These are phyloP conservation scores for Yamadazyma sp. DNA, from an alignment of 1,139 yeast genomes.

Conservation along the genomic window DNA sequence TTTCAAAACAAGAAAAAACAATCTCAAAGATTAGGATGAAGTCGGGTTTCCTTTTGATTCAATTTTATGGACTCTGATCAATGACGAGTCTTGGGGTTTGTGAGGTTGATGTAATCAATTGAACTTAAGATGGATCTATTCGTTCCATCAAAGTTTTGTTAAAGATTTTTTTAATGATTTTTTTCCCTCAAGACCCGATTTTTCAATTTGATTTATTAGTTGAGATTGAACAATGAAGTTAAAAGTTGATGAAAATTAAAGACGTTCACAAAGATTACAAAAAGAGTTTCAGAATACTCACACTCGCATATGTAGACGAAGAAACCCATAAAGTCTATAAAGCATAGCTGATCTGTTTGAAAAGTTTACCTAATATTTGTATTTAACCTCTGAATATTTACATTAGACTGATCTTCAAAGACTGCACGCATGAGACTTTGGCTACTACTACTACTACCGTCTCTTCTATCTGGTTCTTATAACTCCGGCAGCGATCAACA, in stretches of 20 bases:
- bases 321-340: too few species aligned
- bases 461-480: slow-evolving; percentile 76
- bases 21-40: background rate
- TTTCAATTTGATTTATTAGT: too few species aligned
- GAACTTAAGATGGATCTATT: background rate
- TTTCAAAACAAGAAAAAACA: too few species aligned
- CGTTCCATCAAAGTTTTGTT: slow-evolving; percentile 1
- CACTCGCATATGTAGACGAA: too few species aligned
- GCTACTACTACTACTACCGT: too few species aligned
- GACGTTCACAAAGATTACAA: too few species aligned
- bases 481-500: slow-evolving; percentile 94
- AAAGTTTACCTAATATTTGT: too few species aligned
- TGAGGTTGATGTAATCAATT: background rate
- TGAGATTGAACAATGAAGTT: too few species aligned
- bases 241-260: too few species aligned
- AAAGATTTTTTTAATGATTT: background rate
- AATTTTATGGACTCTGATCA: background rate
- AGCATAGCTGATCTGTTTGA: background rate
- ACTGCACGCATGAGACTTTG: too few species aligned
- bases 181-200: background rate
- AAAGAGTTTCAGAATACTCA: too few species aligned
- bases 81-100: background rate
- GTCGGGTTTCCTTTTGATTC: background rate
- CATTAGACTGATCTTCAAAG: background rate
- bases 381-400: background rate